Base-by-base conservation (phyloP, 441 rosid genomes). In the Theobroma grandiflorum region DNA sequence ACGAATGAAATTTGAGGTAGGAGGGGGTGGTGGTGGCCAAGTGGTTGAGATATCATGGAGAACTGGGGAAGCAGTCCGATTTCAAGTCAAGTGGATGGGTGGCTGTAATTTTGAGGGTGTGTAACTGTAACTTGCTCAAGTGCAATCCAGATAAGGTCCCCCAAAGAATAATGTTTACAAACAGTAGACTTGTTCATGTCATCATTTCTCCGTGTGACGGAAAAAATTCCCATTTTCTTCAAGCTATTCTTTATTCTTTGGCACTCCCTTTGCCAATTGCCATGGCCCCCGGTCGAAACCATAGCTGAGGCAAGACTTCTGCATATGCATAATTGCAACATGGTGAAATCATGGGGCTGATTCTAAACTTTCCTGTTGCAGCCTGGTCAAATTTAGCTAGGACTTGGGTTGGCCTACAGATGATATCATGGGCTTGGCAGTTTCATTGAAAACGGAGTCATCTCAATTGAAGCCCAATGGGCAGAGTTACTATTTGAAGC, bases 191-290 rank as follows among this genome's bases (percentile, higher is more conserved):
- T 33, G 0, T 47, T 26, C 35, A 47, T 40, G 26, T 38, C 45
- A 82, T 82, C 53, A 82, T 79, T 50, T 75, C 81, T 74, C 81
- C 84, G 74, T 74, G 79, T 67, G 79, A 37, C n/a, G 4, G 26
- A 18, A 40, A 69, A 16, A 8, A 20, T 73, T 67, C 66, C 74
- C 58, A 74, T 67, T 78, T 26, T 73, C 76, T 78, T 78, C 58
- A 43, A 53, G 70, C 42, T 64, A 77, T 22, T 64, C 15, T 58
- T 33, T 55, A 31, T 22, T 63, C 38, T 40, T 57, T 38, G 62
- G 22, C 49, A 52, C 6, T 43, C 53, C 3, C 33, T 43, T 69
- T 14, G 37, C 57, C 55, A 11, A 55, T 6, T 18, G 15, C 49
- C 76, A 4, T 62, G 66, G 70, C 12, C 70, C 49, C 7, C 2